Evolutionary conservation across 257 asterid genomes (phyloP).

Genomic region (Solanum bulbocastanum): DNA sequence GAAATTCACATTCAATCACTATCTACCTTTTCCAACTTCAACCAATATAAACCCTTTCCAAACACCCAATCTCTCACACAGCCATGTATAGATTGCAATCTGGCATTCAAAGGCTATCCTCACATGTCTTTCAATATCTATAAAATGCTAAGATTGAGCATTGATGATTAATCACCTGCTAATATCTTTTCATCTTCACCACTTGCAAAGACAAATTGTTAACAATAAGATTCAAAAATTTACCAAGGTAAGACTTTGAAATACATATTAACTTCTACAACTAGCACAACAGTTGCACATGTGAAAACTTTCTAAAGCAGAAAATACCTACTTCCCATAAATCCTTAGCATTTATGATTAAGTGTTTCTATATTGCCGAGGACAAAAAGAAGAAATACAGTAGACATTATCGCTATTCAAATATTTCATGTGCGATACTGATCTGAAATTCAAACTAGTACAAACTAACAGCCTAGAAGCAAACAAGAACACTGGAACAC

Average conservation of each 20-base stretch:
- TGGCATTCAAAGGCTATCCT: neutral
- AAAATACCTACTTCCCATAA: neutral
- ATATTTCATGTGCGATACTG: neutral
- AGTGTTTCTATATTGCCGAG: neutral
- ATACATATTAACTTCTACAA: neutral
- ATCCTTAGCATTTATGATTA: neutral
- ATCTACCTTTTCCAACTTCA: neutral
- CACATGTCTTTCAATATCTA: neutral
- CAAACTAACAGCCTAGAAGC: neutral
- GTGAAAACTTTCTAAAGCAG: neutral
- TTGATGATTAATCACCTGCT: neutral
- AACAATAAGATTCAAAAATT: neutral
- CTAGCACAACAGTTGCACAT: neutral
- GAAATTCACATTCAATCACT: neutral
- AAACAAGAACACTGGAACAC: neutral
- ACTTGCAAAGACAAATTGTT: neutral
- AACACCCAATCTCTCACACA: neutral
- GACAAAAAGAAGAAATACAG: neutral
- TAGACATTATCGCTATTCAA: neutral
- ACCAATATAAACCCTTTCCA: neutral
- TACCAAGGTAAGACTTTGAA: neutral
- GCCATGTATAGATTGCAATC: neutral
- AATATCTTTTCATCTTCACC: neutral
- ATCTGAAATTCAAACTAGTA: neutral
- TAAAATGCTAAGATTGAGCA: neutral